Evolutionary conservation across 2,329 filamentous ascomycete genomes (phyloP).

Genomic region (Colletotrichum falcatum): DNA sequence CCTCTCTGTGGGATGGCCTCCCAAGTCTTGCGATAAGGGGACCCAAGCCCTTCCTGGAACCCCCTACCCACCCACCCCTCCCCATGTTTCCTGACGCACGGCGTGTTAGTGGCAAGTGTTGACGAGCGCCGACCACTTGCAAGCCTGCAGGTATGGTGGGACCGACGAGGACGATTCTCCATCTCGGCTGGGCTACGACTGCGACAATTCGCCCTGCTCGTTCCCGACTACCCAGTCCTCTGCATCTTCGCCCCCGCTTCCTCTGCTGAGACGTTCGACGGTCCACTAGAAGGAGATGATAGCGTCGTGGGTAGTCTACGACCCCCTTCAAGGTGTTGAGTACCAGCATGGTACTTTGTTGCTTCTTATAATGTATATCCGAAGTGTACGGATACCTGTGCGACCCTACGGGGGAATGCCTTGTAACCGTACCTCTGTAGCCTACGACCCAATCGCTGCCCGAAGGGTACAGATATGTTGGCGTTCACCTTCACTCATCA

Average conservation of each 20-base stretch:
- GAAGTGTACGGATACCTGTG: no score
- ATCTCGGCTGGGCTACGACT: constrained; percentile 15
- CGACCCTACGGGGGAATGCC: no score
- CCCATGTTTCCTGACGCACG: constrained; percentile 12
- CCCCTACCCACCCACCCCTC: no score
- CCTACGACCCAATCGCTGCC: no score
- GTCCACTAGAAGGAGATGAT: not conserved
- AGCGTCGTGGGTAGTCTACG: not conserved
- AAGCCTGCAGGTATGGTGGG: constrained; percentile 34
- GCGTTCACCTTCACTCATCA: not conserved
- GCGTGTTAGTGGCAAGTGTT: not conserved
- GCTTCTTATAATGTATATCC: no score
- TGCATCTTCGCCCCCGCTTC: constrained; percentile 30
- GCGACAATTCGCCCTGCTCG: constrained; percentile 13
- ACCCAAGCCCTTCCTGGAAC: constrained; percentile 2
- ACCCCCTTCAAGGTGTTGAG: no score
- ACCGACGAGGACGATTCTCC: constrained; percentile 13
- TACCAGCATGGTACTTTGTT: no score
- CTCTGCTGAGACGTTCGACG: not conserved
- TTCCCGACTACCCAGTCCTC: constrained; percentile 24
- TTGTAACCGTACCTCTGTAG: no score
- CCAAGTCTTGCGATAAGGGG: constrained; percentile 19
- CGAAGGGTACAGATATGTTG: not conserved
- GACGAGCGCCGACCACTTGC: constrained; percentile 11
- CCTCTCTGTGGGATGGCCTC: constrained; percentile 10